These are phyloP conservation scores for Dendryphion nanum DNA, from an alignment of 2,329 filamentous ascomycete genomes.

Conservation along the genomic window DNA sequence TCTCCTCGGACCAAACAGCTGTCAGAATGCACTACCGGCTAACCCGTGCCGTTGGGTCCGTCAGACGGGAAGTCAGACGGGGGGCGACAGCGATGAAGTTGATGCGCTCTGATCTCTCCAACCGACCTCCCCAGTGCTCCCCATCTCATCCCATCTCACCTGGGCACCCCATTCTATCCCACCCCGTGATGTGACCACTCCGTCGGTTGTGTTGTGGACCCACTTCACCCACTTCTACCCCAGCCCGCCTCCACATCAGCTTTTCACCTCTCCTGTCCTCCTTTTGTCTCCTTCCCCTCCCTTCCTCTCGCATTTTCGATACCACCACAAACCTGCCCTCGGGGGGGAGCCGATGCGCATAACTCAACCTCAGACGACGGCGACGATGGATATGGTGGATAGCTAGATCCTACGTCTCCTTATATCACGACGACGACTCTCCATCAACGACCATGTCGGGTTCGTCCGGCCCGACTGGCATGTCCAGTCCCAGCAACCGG, in stretches of 20 bases:
- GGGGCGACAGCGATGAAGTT: no score
- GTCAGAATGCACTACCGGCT: no score
- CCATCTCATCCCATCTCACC: no score
- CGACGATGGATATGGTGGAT: background rate
- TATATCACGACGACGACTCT: background rate
- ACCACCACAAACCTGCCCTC: background rate
- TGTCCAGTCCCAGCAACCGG: constrained; percentile 13
- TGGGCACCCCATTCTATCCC: no score
- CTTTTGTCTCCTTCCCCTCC: background rate
- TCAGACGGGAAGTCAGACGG: no score
- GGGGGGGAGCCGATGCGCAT: background rate
- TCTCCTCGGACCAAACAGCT: no score
- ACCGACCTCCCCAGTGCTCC: no score
- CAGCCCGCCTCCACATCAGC: no score
- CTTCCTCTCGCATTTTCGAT: background rate
- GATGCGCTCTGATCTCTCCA: no score
- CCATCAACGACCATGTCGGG: background rate
- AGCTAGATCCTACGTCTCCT: background rate
- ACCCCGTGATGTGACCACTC: background rate
- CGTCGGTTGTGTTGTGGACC: background rate
- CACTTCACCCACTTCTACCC: background rate
- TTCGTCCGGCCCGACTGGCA: constrained; percentile 3
- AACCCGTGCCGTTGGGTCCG: no score
- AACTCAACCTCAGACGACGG: background rate
- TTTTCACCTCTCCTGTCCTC: no score